phyloP scores from a whole-genome alignment of 345 rosid species.

The Populus davidiana region DNA sequence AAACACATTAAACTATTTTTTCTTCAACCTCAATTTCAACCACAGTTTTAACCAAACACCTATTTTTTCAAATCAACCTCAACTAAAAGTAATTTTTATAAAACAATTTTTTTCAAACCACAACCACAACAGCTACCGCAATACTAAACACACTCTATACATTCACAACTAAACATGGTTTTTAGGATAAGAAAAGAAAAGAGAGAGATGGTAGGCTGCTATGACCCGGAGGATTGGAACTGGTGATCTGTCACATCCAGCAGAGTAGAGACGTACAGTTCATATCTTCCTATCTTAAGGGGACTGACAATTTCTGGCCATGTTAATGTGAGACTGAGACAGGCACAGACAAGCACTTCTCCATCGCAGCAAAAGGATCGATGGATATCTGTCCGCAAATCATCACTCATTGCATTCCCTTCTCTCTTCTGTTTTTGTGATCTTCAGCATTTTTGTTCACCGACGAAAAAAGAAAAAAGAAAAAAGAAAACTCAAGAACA shows the following conservation, averaged over 20 bases:
- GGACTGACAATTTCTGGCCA: not conserved
- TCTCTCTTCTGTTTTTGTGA: not conserved
- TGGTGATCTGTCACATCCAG: conserved; percentile 6
- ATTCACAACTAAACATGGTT: too few species aligned
- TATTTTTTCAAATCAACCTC: too few species aligned
- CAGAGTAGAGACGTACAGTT: not conserved
- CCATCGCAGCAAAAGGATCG: not conserved
- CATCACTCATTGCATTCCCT: not conserved
- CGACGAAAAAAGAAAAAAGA: too few species aligned
- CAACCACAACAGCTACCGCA: too few species aligned
- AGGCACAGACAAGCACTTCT: too few species aligned
- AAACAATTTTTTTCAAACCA: too few species aligned
- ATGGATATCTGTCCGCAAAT: not conserved
- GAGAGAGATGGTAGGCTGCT: not conserved
- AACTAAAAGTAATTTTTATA: too few species aligned
- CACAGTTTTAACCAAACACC: too few species aligned
- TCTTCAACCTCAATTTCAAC: too few species aligned
- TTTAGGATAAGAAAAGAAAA: not conserved
- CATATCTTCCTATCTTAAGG: not conserved
- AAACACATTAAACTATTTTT: too few species aligned
- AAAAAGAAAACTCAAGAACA: not conserved
- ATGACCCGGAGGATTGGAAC: not conserved
- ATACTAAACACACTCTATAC: too few species aligned
- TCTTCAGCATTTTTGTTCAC: not conserved
- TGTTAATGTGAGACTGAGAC: not conserved